Base-by-base conservation (phyloP, 176 grass and related monocot genomes). In the Aegilops bicornis region DNA sequence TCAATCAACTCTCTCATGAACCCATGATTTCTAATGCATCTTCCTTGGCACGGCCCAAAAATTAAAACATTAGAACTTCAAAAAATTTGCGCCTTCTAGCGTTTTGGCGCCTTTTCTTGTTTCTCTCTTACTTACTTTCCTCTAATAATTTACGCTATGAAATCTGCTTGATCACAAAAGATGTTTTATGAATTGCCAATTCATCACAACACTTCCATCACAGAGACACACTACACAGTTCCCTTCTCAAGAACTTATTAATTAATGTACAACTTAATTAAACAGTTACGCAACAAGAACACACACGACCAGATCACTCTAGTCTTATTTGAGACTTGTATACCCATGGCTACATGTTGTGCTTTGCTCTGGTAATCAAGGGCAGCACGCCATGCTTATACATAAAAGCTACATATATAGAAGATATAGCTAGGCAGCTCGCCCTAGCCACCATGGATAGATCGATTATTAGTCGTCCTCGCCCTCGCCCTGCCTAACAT, bases 191-290 rank as follows among this genome's bases (percentile, higher is more conserved):
- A 54, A 19, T 40, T 84, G 36, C 30, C 8, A 50, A 23, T 35
- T 84, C 14, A 76, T 23, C 39, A 65, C 2, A 64, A 35, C 25
- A 84, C 12, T 24, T 58, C 6, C 62, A 58, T 58, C 74, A 40
- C 31, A 50, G 32, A 69, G 12, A 60, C 56, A 77, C 15, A 77
- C 69, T 25, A 33, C 36, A 61, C 4, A 59, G 60, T 42, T 59
- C 12, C 16, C 61, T 56, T 45, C 39, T 83, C 47, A 61, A 45
- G 25, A 77, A 83, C 80, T 77, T 25, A 22, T 82, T 68, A n/a
- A n/a, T 72, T 80, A 27, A 40, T 69, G 9, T 35, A 87, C 42
- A 58, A 30, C 24, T 69, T 77, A 31, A 20, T 31, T 76, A 54
- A 50, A 52, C 25, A 11, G 45, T 52, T 52, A 37, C 39, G 77